These are phyloP conservation scores for Schizopora paradoxa DNA, from an alignment of 1,284 basidiomycete species.

Conservation along the genomic window DNA sequence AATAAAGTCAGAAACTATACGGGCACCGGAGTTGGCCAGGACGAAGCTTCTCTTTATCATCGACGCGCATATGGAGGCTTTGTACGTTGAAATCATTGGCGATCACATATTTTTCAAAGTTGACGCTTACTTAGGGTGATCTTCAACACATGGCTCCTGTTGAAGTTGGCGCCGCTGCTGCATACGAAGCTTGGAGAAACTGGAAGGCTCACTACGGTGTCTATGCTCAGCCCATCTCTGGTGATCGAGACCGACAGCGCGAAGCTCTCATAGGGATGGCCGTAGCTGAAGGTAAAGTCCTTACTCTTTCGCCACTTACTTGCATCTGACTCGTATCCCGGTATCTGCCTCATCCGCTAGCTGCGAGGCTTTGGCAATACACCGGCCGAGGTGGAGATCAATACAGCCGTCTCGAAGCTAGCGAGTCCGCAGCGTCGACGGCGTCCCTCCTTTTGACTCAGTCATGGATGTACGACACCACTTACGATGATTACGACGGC, in stretches of 20 bases:
- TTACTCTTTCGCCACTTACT: background rate
- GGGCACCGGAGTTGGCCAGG: conserved; percentile 41
- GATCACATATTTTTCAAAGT: background rate
- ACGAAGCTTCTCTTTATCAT: conserved; percentile 56
- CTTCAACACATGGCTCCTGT: conserved; percentile 40
- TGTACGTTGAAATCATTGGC: conserved; percentile 33
- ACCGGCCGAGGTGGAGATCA: conserved; percentile 37
- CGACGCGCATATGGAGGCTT: conserved; percentile 51
- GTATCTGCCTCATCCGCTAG: conserved; percentile 22
- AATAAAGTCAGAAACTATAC: conserved; percentile 40
- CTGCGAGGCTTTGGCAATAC: conserved; percentile 42
- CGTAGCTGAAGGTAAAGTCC: conserved; percentile 50
- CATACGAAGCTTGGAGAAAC: conserved; percentile 61
- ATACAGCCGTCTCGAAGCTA: conserved; percentile 40
- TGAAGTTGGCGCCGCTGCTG: conserved; percentile 63
- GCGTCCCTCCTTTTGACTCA: conserved; percentile 46
- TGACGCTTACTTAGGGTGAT: conserved; percentile 35
- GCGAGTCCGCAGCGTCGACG: conserved; percentile 53
- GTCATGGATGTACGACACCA: conserved; percentile 10
- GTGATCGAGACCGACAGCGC: conserved; percentile 48
- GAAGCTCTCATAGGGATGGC: conserved; percentile 59
- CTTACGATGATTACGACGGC: conserved; percentile 7
- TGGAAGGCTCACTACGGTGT: conserved; percentile 52
- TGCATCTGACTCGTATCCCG: background rate
- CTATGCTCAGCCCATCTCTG: conserved; percentile 44